These are phyloP conservation scores for Geotrichum klebahnii DNA, from an alignment of 1,139 yeast species.

Conservation along the genomic window DNA sequence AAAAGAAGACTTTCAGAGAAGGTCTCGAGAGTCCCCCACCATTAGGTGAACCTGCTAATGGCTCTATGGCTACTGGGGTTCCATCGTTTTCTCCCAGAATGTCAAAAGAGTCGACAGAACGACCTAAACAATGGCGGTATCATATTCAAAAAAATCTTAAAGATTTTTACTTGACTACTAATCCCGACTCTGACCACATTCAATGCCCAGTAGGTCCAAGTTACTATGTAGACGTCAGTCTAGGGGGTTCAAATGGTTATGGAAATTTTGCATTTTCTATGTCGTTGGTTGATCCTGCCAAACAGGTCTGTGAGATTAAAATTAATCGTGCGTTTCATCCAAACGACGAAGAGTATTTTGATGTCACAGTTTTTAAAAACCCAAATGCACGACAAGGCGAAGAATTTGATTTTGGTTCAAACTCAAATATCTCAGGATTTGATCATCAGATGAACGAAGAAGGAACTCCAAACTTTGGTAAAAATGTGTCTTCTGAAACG, in stretches of 20 bases:
- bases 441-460: neutral
- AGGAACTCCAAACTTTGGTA: neutral
- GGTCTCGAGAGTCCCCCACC: too few relatives aligned
- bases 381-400: neutral
- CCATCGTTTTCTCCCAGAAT: too few relatives aligned
- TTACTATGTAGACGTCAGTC: slow-evolving; percentile 28
- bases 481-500: neutral
- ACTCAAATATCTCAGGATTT: too few relatives aligned
- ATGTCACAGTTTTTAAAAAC: slow-evolving; percentile 2
- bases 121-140: too few relatives aligned
- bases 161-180: slow-evolving; percentile 34
- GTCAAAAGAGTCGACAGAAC: too few relatives aligned
- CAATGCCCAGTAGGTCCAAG: slow-evolving; percentile 32
- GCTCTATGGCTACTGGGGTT: too few relatives aligned
- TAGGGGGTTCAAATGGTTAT: slow-evolving; percentile 2
- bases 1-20: too few relatives aligned
- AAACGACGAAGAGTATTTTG: slow-evolving; percentile 8
- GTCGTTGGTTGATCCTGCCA: slow-evolving; percentile 10
- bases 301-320: slow-evolving; percentile 5
- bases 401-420: neutral
- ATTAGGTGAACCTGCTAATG: too few relatives aligned
- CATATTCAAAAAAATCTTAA: slow-evolving; percentile 33
- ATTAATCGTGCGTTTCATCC: slow-evolving; percentile 6
- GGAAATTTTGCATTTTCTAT: slow-evolving; percentile 23
- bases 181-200: slow-evolving; percentile 32